Evolutionary conservation across 768 basidiomycete species (phyloP), one percentile per base, ranked within the genome.

Genomic region (Dioszegia hungarica): DNA sequence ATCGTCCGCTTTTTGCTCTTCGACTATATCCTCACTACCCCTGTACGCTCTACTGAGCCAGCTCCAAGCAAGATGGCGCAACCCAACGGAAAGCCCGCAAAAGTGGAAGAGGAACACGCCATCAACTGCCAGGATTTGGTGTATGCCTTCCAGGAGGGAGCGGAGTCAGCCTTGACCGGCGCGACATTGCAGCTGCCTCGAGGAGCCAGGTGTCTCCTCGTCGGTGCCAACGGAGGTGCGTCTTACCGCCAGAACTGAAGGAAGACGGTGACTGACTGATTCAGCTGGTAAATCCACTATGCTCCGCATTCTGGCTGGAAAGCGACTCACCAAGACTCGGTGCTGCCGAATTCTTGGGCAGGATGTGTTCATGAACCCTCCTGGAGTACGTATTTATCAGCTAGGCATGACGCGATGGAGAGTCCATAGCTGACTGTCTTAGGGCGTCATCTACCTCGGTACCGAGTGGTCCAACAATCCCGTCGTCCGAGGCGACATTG

Each of bases 401-500:
- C 11, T 22, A n/a, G 5, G 20, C 45, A 22, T 6, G 10, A n/a
- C n/a, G 40, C 28, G 25, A 1, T 11, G 11, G 6, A 47, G 40
- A 41, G 19, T 22, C 40, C 40, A 41, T 10, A 25, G 15, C 38
- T 50, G 58, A 12, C 8, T 0, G 19, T n/a, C n/a, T 5, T 25
- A 81, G 17, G 89, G 88, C 6, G 82, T 94, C 31, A 86, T 89
- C 19, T 90, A 88, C 73, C 81, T 95, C 11, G 93, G 93, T 20
- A 98, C 93, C 1, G 93, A 98, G 78, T 97, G 94, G 91, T 92
- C 92, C 0, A 89, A 89, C 85, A 98, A 99, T 77, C 91, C 93
- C 0, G 94, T 97, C 56, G 93, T 98, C 12, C 83, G 93, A 29
- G 81, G 88, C 9, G 95, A 98, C 75, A 93, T 98, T 60, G 79